These are phyloP conservation scores for Blastobotrys arbuscula DNA, from an alignment of 1,139 yeast genomes.

Conservation along the genomic window DNA sequence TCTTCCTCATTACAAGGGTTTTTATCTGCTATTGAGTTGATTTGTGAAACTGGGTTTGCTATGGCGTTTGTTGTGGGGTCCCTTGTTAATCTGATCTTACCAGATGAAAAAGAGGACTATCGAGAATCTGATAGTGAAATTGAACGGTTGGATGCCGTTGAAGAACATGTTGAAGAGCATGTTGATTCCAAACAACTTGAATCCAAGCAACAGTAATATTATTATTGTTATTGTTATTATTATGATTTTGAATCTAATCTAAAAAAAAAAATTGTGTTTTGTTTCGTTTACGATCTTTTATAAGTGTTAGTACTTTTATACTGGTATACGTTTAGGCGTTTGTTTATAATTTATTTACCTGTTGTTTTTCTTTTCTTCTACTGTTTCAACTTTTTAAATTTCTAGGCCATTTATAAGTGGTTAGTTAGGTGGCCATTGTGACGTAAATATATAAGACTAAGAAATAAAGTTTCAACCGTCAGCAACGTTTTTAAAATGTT, in stretches of 20 bases:
- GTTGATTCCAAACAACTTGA: neutral
- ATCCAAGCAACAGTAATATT: neutral
- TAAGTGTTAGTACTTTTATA: neutral
- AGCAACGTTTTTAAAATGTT: no score
- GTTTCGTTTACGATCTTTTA: neutral
- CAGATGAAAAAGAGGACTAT: slow-evolving; percentile 44
- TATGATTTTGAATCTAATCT: neutral
- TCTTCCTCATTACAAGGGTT: slow-evolving; percentile 49
- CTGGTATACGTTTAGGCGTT: no score
- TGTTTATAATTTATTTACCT: no score
- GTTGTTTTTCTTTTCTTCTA: no score
- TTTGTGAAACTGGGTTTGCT: slow-evolving; percentile 86
- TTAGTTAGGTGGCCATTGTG: no score
- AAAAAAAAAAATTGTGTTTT: neutral
- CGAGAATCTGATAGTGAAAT: neutral
- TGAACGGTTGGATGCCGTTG: neutral
- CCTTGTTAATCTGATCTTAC: slow-evolving; percentile 66
- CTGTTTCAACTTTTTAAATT: no score
- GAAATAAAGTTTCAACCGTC: no score
- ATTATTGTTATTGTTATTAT: no score
- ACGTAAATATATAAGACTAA: no score
- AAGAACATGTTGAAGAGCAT: neutral
- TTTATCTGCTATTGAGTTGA: slow-evolving; percentile 70
- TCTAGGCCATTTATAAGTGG: no score
- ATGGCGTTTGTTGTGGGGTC: slow-evolving; percentile 74